These are phyloP conservation scores for Chenopodium album DNA, from an alignment of 148 eudicot species.

Conservation along the genomic window DNA sequence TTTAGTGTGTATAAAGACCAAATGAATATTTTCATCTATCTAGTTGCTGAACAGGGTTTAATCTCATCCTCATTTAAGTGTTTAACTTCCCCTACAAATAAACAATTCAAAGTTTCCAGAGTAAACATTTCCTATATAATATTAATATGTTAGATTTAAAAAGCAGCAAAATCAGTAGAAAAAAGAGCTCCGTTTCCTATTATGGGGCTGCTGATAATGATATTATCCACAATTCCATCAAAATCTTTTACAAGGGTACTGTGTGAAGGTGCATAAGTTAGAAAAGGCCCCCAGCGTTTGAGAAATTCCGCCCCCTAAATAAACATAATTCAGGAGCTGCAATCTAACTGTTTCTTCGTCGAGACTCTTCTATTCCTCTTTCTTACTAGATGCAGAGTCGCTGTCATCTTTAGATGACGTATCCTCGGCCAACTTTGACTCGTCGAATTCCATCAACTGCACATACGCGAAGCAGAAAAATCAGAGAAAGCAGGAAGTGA, in stretches of 20 bases:
- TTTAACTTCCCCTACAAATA: background rate
- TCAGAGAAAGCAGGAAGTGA: background rate
- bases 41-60: no score
- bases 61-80: no score
- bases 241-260: conserved; percentile 32
- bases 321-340: conserved; percentile 18
- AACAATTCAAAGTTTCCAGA: background rate
- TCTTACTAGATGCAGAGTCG: conserved; percentile 44
- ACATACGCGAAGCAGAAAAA: background rate
- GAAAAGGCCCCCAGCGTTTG: conserved; percentile 20
- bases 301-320: conserved; percentile 10
- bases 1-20: no score
- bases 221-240: conserved; percentile 23
- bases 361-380: conserved; percentile 48
- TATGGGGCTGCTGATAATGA: conserved; percentile 19
- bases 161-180: background rate
- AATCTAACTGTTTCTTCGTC: conserved; percentile 12
- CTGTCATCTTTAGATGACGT: conserved; percentile 33
- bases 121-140: no score
- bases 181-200: conserved; percentile 7
- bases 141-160: background rate
- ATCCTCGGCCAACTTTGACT: conserved; percentile 50
- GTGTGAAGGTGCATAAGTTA: conserved; percentile 24
- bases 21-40: no score
- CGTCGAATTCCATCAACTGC: conserved; percentile 92